Evolutionary conservation across 108 stramenopile species (phyloP).

Genomic region (Aureococcus anophagefferens): DNA sequence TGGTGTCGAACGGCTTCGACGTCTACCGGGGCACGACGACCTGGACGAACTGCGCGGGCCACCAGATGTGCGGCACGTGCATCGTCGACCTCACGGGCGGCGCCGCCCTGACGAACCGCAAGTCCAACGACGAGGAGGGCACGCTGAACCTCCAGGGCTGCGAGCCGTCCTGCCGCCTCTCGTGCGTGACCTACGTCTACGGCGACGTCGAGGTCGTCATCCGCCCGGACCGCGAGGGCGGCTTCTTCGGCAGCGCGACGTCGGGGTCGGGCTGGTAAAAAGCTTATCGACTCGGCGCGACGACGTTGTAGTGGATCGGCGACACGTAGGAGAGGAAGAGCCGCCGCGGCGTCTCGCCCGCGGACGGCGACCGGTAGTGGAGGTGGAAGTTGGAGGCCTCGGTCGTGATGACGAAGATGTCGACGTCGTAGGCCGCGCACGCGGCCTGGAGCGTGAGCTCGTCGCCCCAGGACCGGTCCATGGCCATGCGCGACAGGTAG

Average conservation of each 20-base stretch:
- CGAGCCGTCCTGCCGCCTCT: conserved; percentile 73
- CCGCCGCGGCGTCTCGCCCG: neutral
- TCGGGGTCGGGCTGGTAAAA: neutral
- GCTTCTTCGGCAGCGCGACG: neutral
- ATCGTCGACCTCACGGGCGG: conserved; percentile 79
- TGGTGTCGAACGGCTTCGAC: conserved; percentile 17
- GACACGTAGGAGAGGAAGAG: neutral
- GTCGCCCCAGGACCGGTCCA: neutral
- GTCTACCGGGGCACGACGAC: conserved; percentile 82
- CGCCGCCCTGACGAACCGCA: conserved; percentile 55
- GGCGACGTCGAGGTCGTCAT: conserved; percentile 11
- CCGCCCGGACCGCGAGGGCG: neutral
- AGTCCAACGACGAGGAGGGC: conserved; percentile 74
- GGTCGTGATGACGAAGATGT: neutral
- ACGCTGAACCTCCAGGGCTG: conserved; percentile 65
- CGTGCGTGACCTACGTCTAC: conserved; percentile 84
- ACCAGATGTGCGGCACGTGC: conserved; percentile 91
- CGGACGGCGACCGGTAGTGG: neutral
- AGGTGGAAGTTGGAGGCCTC: neutral
- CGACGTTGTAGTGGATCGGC: neutral
- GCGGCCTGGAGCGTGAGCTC: neutral
- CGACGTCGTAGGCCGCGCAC: neutral
- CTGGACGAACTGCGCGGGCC: conserved; percentile 92
- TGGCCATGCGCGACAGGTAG: neutral
- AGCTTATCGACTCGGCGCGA: neutral